These are phyloP conservation scores for Cryptococcus sp. DNA, from an alignment of 1,284 basidiomycete genomes.

Conservation along the genomic window DNA sequence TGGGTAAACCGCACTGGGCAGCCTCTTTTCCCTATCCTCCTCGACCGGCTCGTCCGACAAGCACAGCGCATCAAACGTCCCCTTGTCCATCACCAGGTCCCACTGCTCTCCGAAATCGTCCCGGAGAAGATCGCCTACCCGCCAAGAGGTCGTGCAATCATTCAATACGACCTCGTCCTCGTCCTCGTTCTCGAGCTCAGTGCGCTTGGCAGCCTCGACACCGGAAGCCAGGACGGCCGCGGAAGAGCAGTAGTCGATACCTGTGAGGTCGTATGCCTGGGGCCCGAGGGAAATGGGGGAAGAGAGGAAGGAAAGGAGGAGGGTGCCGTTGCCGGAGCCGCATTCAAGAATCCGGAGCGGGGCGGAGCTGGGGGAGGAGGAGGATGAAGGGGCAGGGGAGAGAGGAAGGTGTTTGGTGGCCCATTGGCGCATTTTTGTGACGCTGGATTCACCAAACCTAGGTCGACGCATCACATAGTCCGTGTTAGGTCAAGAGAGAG, in stretches of 20 bases:
- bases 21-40: constrained; percentile 25
- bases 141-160: constrained; percentile 35
- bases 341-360: constrained; percentile 42
- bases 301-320: constrained; percentile 48
- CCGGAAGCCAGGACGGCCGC: constrained; percentile 33
- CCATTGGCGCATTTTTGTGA: constrained; percentile 49
- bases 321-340: constrained; percentile 48
- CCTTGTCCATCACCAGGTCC: constrained; percentile 51
- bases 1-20: constrained; percentile 47
- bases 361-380: constrained; percentile 18
- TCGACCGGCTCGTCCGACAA: constrained; percentile 35
- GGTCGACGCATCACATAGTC: no score
- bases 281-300: constrained; percentile 23
- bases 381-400: constrained; percentile 23
- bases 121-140: constrained; percentile 40
- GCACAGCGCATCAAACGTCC: constrained; percentile 49
- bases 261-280: constrained; percentile 41
- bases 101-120: constrained; percentile 42
- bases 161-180: constrained; percentile 43
- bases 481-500: no score
- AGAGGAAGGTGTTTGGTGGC: constrained; percentile 35
- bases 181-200: constrained; percentile 37
- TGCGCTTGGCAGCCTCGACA: constrained; percentile 32
- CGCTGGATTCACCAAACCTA: constrained; percentile 48
- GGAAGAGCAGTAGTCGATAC: constrained; percentile 46